Evolutionary conservation across 495 filamentous ascomycete genomes (phyloP).

Genomic region (Penicillium salamii): DNA sequence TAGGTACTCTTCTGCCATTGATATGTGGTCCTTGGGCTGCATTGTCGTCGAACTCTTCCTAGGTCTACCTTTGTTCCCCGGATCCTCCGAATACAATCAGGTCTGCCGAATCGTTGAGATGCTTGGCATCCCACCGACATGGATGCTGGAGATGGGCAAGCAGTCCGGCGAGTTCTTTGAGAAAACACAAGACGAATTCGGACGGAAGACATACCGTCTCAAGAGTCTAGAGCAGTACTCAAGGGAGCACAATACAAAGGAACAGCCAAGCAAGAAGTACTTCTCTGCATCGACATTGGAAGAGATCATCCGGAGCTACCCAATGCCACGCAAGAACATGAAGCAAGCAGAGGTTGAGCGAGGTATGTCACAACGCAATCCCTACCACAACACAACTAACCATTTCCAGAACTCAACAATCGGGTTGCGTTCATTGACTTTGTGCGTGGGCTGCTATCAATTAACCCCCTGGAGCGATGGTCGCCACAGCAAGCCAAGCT

Average conservation of each 20-base stretch:
- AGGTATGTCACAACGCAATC: constrained; percentile 57
- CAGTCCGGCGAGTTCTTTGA: constrained; percentile 98
- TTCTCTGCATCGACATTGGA: constrained; percentile 91
- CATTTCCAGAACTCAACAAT: constrained; percentile 85
- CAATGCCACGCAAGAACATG: constrained; percentile 99
- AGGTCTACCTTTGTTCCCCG: constrained; percentile 91
- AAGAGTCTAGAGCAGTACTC: constrained; percentile 99
- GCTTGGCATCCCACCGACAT: constrained; percentile 92
- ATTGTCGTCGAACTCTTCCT: constrained; percentile 99
- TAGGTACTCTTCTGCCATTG: constrained; percentile 96
- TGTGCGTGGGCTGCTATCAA: constrained; percentile 88
- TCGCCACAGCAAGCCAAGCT: constrained; percentile 96
- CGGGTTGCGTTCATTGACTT: constrained; percentile 99
- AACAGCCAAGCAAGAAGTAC: constrained; percentile 99
- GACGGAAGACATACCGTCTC: constrained; percentile 81
- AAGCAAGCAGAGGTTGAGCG: constrained; percentile 94
- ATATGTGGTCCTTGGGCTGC: constrained; percentile 99
- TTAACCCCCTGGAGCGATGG: constrained; percentile 96
- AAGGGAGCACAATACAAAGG: constrained; percentile 89
- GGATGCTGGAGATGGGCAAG: constrained; percentile 99
- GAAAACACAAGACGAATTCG: constrained; percentile 88
- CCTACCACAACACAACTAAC: constrained; percentile 20
- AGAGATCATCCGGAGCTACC: constrained; percentile 95
- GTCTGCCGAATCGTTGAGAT: constrained; percentile 97
- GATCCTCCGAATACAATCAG: constrained; percentile 99